Base-by-base conservation (phyloP, 768 basidiomycete genomes). In the Termitomyces bulborhizus region DNA sequence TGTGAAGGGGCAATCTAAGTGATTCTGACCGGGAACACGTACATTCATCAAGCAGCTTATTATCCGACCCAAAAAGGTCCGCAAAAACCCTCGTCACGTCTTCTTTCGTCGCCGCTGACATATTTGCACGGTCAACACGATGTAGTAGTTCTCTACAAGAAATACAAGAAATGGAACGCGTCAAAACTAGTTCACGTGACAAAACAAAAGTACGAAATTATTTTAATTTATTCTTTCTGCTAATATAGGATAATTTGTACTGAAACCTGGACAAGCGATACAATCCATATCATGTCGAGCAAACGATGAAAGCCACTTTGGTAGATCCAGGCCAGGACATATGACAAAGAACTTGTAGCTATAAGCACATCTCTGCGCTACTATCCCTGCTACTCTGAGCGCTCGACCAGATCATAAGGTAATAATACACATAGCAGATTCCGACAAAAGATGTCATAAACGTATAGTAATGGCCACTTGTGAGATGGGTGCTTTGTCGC, bases 41-140 rank as follows among this genome's bases (percentile, higher is more conserved):
- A 84, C 84, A 84, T 77, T 85, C 81, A 52, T 73, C 68, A 29
- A 79, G 60, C 0, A 83, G 64, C 41, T 71, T 69, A 11, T 78
- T 73, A 51, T 83, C 78, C 7, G 59, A 64, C 36, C 54, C 68
- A 58, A 63, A 61, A 24, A 43, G 61, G 51, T 61, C 60, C 44
- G 60, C 69, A 60, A 66, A 73, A 29, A 48, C 45, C 47, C 47
- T 62, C 16, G 49, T 57, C 21, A 76, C 53, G n/a, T 72, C 65
- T 49, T 66, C 57, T 13, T 48, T 57, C 16, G 66, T 34, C n/a
- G 47, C 50, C 31, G 56, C 53, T 18, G 59, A 53, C 68, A 69
- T 34, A 34, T 70, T 4, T 34, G 15, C 8, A 39, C 27, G 27
- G 36, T 45, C 26, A 29, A 9, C 32, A 15, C 31, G 32, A 16